These are phyloP conservation scores for Colletotrichum orchidophilum DNA, from an alignment of 2,329 filamentous ascomycete genomes.

Conservation along the genomic window DNA sequence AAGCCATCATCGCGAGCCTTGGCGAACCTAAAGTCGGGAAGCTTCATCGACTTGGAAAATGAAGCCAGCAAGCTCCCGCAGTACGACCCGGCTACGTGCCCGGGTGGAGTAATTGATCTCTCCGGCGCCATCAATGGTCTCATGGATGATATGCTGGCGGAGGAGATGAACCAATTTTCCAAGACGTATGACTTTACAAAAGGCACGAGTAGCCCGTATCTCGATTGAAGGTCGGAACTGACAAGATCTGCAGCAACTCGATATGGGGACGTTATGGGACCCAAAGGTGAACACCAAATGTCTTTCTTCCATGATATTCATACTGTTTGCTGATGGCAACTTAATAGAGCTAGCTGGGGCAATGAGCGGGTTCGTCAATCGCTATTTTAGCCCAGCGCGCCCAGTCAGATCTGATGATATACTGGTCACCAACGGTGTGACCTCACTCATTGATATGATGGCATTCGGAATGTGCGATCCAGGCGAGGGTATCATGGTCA, in stretches of 20 bases:
- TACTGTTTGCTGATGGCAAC: background rate
- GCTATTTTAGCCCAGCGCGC: background rate
- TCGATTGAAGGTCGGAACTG: background rate
- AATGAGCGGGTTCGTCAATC: slow-evolving; percentile 3
- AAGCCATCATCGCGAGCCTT: slow-evolving; percentile 5
- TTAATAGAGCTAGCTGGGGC: background rate
- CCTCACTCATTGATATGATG: slow-evolving; percentile 15
- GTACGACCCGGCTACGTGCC: background rate
- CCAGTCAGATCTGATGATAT: background rate
- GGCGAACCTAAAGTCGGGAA: slow-evolving; percentile 3
- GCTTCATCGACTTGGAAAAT: slow-evolving; percentile 11
- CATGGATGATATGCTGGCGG: background rate
- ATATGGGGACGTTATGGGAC: slow-evolving; percentile 6
- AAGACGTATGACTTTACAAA: background rate
- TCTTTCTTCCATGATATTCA: too few relatives aligned
- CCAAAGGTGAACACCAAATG: background rate
- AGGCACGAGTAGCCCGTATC: background rate
- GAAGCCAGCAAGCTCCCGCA: slow-evolving; percentile 2
- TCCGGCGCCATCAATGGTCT: slow-evolving; percentile 17
- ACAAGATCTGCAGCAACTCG: background rate
- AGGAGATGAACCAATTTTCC: background rate
- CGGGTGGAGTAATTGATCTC: slow-evolving; percentile 18
- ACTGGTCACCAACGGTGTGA: slow-evolving; percentile 3
- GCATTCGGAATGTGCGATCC: slow-evolving; percentile 12
- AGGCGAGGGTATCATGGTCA: slow-evolving; percentile 5